Base-by-base conservation (phyloP, 2,329 filamentous ascomycete genomes). In the Tympanopsis confertula region DNA sequence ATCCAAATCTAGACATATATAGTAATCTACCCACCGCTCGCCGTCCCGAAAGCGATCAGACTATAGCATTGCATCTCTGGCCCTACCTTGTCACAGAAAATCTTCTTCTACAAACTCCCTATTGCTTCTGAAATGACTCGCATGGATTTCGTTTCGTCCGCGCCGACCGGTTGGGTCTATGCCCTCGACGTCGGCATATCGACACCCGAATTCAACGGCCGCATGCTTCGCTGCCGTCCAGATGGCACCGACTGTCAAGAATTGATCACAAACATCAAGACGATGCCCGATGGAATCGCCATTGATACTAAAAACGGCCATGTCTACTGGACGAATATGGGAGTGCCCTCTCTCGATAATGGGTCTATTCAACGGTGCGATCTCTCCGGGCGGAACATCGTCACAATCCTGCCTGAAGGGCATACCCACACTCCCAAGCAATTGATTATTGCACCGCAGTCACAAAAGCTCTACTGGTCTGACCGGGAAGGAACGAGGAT, bases 321-420 rank as follows among this genome's bases (percentile, higher is more conserved):
- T 22, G 54, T 71, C 15, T 70, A 66, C 46, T 71, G 66, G 66
- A 68, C 66, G 3, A 59, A 56, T 44, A 71, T 71, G 68, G 68
- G 68, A 0, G 36, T 49, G 2, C 58, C 58, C 0, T 49, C 49
- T 10, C 45, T 50, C 3, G 7, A 56, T 14, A 58, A 69, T 41
- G 68, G 68, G 13, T 51, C 56, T 1, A 50, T 73, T 4, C 53
- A 54, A 43, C 62, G 58, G 2, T 54, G 59, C n/a, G 59, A 62
- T 13, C 48, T 72, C 2, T 66, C 74, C 37, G 73, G 74, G 1
- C 58, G 44, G 10, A 53, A 69, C 35, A 46, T 66, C 3, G 45
- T 48, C 5, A 56, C 56, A 1, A 47, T 78, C 2, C 50, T 78
- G 1, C 45, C 61, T 0, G 36, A 43, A 0, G 70, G 71, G 0